Conservation (phyloP, 2,329 filamentous ascomycete genomes). For the Talaromyces sp. region DNA sequence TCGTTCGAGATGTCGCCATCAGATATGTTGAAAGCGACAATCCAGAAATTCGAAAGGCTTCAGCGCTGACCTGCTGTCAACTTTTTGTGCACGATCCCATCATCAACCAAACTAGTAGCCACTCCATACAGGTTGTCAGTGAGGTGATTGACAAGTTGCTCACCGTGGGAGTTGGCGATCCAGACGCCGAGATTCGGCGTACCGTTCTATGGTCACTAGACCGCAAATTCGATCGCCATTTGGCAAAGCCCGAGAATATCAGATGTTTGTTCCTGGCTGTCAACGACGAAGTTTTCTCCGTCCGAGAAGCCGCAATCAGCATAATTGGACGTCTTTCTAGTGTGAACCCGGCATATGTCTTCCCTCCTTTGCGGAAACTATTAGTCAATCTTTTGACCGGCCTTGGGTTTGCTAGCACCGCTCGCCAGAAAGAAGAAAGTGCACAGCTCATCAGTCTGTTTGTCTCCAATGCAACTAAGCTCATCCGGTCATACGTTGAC, state of each 20-base stretch:
- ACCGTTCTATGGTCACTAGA: constrained; percentile 88
- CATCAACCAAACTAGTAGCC: constrained; percentile 94
- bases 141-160: constrained; percentile 96
- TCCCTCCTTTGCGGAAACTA: constrained; percentile 88
- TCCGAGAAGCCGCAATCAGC: constrained; percentile 88
- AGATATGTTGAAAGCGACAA: constrained; percentile 98
- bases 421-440: constrained; percentile 93
- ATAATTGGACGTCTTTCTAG: constrained; percentile 90
- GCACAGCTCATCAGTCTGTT: constrained; percentile 87
- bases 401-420: constrained; percentile 90
- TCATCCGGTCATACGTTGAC: constrained; percentile 95
- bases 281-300: constrained; percentile 89
- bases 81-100: constrained; percentile 95
- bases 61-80: constrained; percentile 94
- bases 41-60: constrained; percentile 84
- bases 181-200: constrained; percentile 78
- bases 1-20: constrained; percentile 95
- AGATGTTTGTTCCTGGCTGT: constrained; percentile 90
- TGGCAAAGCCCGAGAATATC: constrained; percentile 97
- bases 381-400: constrained; percentile 94
- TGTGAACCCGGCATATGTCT: constrained; percentile 94
- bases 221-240: constrained; percentile 86
- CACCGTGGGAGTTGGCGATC: constrained; percentile 89
- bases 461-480: constrained; percentile 82
- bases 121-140: constrained; percentile 93